Conservation (phyloP, 2,329 filamentous ascomycete species). For the Nothophaeocryptopus gaeumannii region DNA sequence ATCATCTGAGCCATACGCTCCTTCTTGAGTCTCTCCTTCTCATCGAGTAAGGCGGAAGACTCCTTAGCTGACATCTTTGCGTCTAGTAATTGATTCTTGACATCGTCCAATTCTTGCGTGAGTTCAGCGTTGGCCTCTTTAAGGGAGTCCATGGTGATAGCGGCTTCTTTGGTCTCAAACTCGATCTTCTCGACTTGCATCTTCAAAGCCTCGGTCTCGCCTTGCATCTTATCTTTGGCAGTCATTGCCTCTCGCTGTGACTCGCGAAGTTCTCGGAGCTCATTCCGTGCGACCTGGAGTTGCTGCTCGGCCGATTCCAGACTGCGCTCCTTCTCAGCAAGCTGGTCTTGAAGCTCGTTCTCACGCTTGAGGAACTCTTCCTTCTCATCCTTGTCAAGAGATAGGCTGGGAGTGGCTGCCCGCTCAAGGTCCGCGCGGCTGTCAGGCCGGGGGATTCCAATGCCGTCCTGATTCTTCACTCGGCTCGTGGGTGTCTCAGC, state of each 20-base stretch:
- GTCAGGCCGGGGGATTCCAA: conserved; percentile 56
- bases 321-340: conserved; percentile 85
- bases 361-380: conserved; percentile 94
- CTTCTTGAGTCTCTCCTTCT: conserved; percentile 98
- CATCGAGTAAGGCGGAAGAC: conserved; percentile 81
- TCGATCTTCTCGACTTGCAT: conserved; percentile 95
- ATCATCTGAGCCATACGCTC: conserved; percentile 99
- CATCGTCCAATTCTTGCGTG: conserved; percentile 84
- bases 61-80: conserved; percentile 97
- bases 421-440: conserved; percentile 70
- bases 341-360: conserved; percentile 95
- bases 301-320: conserved; percentile 76
- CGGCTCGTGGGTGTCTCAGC: conserved; percentile 61
- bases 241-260: conserved; percentile 78
- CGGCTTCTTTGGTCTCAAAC: conserved; percentile 94
- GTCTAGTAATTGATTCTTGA: conserved; percentile 93
- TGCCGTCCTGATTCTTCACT: conserved; percentile 46
- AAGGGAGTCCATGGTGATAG: conserved; percentile 95
- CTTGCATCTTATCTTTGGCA: conserved; percentile 82
- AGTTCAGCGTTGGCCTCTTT: conserved; percentile 95
- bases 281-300: conserved; percentile 79
- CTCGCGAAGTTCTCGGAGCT: conserved; percentile 80
- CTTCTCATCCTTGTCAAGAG: conserved; percentile 91
- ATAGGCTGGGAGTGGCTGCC: conserved; percentile 79
- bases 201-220: conserved; percentile 86